These are phyloP conservation scores for Reutealis trisperma DNA, from an alignment of 345 rosid species.

Conservation along the genomic window DNA sequence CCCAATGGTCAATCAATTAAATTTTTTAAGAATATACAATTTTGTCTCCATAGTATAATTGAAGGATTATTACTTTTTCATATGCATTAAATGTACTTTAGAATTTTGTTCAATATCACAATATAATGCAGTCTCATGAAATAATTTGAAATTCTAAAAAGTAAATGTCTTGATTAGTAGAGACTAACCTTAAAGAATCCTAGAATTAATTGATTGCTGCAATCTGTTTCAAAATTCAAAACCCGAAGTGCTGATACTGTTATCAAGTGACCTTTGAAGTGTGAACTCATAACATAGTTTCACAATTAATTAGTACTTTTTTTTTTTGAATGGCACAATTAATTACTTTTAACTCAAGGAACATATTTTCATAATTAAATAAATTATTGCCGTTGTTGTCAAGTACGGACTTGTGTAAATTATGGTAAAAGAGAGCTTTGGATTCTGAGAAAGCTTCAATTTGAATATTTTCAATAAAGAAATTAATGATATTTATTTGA, in stretches of 20 bases:
- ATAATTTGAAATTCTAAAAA: background rate
- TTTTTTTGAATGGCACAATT: too few species aligned
- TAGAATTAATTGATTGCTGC: background rate
- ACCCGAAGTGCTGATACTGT: background rate
- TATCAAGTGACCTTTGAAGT: background rate
- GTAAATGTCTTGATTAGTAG: background rate
- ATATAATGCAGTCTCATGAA: too few species aligned
- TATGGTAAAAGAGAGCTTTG: background rate
- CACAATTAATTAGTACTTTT: background rate
- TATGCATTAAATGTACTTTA: too few species aligned
- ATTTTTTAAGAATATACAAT: too few species aligned
- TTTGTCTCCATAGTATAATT: too few species aligned
- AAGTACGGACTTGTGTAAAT: background rate
- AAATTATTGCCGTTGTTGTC: background rate
- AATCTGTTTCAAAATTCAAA: slow-evolving; percentile 7
- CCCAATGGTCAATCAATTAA: too few species aligned
- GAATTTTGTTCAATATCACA: too few species aligned
- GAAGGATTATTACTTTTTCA: too few species aligned
- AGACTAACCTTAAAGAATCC: background rate
- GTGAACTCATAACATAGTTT: background rate
- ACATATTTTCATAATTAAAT: background rate
- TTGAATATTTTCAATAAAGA: too few species aligned
- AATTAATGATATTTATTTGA: too few species aligned
- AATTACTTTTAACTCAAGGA: background rate
- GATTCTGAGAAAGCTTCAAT: background rate